Conservation (phyloP, 2,329 filamentous ascomycete genomes). For the Phaeosphaeriaceae sp. region DNA sequence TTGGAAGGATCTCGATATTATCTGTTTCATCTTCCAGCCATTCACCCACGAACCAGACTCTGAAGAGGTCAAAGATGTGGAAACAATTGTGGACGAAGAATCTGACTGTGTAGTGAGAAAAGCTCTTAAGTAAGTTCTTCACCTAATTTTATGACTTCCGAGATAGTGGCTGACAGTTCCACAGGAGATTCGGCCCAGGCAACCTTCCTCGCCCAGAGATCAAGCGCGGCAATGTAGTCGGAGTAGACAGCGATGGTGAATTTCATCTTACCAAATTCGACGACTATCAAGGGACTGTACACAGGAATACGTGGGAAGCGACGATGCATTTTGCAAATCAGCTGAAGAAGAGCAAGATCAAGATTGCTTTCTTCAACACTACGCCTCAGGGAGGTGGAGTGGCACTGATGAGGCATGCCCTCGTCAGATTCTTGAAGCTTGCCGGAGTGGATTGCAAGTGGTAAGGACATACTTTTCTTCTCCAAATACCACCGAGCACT, state of each 20-base stretch:
- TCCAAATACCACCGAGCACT: too few relatives aligned
- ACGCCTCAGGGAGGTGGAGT: constrained; percentile 86
- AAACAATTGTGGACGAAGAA: constrained; percentile 74
- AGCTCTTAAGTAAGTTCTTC: constrained; percentile 50
- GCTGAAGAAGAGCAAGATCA: constrained; percentile 68
- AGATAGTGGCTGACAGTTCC: background rate
- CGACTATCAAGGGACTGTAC: constrained; percentile 68
- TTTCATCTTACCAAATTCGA: constrained; percentile 65
- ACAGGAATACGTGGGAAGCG: constrained; percentile 68
- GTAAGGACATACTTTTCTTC: constrained; percentile 57
- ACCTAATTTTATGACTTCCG: too few relatives aligned
- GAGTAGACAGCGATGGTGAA: constrained; percentile 72
- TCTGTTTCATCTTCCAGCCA: constrained; percentile 68
- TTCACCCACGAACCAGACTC: constrained; percentile 7
- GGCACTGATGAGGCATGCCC: constrained; percentile 79
- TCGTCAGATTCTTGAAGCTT: constrained; percentile 73
- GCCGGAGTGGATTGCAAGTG: constrained; percentile 75
- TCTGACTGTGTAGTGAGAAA: constrained; percentile 83
- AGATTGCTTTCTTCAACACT: constrained; percentile 79
- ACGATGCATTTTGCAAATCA: constrained; percentile 68
- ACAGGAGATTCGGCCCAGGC: constrained; percentile 70
- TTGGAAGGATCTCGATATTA: constrained; percentile 78
- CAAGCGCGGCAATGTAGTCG: constrained; percentile 71
- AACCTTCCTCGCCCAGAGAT: constrained; percentile 72
- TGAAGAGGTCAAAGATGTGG: background rate